Percentiles rank a stretch among this genome's conserved stretches.
Conservation (phyloP, 1,139 yeast species). For the Protomyces arabidopsidicola region DNA sequence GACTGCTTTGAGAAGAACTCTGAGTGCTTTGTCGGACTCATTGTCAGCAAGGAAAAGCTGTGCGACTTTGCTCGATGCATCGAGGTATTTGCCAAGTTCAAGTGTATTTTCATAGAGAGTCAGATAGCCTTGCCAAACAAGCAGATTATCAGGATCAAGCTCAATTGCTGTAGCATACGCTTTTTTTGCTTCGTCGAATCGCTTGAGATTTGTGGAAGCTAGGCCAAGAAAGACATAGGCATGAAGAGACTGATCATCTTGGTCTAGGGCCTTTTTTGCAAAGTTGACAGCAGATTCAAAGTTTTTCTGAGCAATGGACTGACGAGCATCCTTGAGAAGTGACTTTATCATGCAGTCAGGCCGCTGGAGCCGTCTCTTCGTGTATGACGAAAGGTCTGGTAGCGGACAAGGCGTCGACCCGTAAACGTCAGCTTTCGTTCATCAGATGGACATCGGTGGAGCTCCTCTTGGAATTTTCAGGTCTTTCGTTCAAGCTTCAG, state of each 20-base stretch:
- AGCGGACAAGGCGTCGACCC: too few species aligned
- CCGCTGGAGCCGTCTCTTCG: not conserved
- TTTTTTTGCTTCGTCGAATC: constrained; percentile 46
- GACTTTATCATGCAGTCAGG: constrained; percentile 2
- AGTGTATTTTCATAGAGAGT: constrained; percentile 50
- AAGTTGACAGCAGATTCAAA: constrained; percentile 3
- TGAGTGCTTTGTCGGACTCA: constrained; percentile 30
- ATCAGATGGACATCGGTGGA: too few species aligned
- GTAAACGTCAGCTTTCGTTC: too few species aligned
- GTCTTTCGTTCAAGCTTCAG: too few species aligned
- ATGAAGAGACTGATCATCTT: constrained; percentile 57
- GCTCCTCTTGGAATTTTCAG: too few species aligned
- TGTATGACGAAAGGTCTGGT: too few species aligned
- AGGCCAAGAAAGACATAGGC: constrained; percentile 59
- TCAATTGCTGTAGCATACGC: constrained; percentile 56
- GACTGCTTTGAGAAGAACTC: constrained; percentile 29
- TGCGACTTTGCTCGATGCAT: constrained; percentile 38
- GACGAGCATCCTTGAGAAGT: constrained; percentile 17
- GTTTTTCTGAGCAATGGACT: constrained; percentile 13
- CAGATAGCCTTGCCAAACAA: constrained; percentile 80
- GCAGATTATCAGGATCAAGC: constrained; percentile 51
- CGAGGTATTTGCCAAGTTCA: constrained; percentile 43
- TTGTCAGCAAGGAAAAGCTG: constrained; percentile 34
- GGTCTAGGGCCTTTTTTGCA: constrained; percentile 46
- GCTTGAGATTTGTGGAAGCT: constrained; percentile 47